Evolutionary conservation across 2,329 filamentous ascomycete genomes (phyloP), one percentile per base, ranked within the genome.

Genomic region (Venturia nashicola): DNA sequence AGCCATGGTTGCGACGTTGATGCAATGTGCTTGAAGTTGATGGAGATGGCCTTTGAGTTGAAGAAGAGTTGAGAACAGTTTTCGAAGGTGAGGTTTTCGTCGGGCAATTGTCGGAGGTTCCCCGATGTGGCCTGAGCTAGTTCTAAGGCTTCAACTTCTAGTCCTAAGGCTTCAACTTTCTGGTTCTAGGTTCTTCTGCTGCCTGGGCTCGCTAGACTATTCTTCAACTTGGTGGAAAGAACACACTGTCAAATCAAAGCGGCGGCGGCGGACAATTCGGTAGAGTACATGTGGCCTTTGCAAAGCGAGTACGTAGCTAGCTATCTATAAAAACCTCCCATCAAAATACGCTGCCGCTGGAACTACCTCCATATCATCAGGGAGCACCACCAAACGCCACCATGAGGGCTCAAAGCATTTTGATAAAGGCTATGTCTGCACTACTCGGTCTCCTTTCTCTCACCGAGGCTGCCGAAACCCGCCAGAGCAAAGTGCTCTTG

Each of bases 401-500:
- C 51, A 57, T 57, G 51, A 57, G 36, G 14, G 16, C 51, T 36
- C 32, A n/a, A 36, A 36, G 27, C 32, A 18, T 36, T 20, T 9
- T 57, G 5, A 20, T 20, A 36, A 57, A 57, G 27, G 14, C 14
- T 16, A 4, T 36, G 14, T 57, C 18, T 36, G 59, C 59, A 39
- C 59, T 60, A 27, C 42, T 60, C 11, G 36, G n/a, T 18, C 59
- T 60, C 59, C 39, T 60, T 7, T 9, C 59, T 5, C 16, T 60
- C n/a, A 44, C 59, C 4, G 42, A 34, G 14, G 59, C 59, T 44
- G 36, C 59, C 11, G 62, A 55, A 16, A 55, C 62, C 12, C 44
- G 62, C n/a, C 36, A 44, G 34, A 71, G 82, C 71, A 83, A 79
- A 67, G 80, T 87, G 66, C 80, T 85, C 55, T 81, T 87, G 59